These are phyloP conservation scores for Madurella fahalii DNA, from an alignment of 2,329 filamentous ascomycete genomes.

Conservation along the genomic window DNA sequence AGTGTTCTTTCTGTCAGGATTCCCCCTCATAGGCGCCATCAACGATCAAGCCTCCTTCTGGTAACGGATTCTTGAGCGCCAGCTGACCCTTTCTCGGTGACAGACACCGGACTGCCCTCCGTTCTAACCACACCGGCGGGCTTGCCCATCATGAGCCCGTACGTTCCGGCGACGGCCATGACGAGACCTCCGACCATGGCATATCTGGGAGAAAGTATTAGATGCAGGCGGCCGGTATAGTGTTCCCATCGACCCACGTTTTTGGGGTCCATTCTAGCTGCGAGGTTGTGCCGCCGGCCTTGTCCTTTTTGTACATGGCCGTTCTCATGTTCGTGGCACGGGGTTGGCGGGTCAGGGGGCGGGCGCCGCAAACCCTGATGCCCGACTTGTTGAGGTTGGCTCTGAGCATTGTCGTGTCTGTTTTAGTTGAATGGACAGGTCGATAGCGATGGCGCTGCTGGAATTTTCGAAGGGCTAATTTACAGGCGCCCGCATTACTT, in stretches of 20 bases:
- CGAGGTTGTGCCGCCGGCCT: slow-evolving; percentile 5
- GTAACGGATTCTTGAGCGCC: background rate
- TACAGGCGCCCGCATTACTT: too few relatives aligned
- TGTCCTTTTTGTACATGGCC: slow-evolving; percentile 8
- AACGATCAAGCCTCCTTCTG: background rate
- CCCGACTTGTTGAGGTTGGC: background rate
- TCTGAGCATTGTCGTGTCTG: background rate
- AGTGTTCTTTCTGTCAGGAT: too few relatives aligned
- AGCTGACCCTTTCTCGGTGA: background rate
- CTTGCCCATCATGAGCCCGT: slow-evolving; percentile 11
- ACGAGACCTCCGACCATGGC: slow-evolving; percentile 1
- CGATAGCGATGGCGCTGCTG: too few relatives aligned
- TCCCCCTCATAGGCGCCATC: too few relatives aligned
- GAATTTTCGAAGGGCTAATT: too few relatives aligned
- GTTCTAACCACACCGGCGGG: slow-evolving; percentile 3
- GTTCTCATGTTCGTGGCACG: background rate
- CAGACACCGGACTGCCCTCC: slow-evolving; percentile 2
- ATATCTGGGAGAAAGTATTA: background rate
- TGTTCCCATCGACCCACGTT: background rate
- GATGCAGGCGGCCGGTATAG: background rate
- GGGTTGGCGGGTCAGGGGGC: slow-evolving; percentile 2
- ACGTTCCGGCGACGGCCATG: slow-evolving; percentile 5
- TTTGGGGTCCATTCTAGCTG: background rate
- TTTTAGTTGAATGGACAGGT: background rate
- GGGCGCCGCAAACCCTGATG: background rate